Percentiles rank a stretch among this genome's conserved stretches.
phyloP scores from a whole-genome alignment of 73 alveolate species.

The Paramecium biaurelia region DNA sequence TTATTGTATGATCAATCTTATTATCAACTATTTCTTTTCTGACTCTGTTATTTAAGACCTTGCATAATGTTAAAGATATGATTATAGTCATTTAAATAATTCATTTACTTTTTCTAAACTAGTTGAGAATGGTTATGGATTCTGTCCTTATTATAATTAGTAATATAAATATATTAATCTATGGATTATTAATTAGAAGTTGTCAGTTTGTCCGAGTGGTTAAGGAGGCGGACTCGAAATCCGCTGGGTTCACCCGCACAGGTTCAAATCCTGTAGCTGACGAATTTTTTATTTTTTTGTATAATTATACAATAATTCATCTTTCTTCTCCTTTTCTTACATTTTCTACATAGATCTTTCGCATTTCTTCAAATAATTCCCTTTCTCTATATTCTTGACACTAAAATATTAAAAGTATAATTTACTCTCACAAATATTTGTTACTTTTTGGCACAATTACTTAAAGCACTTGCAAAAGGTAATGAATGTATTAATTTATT shows the following conservation, averaged over 20 bases:
- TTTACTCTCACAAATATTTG: background rate
- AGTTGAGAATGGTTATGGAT: background rate
- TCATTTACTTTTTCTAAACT: background rate
- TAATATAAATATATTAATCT: background rate
- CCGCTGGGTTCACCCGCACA: conserved; percentile 74
- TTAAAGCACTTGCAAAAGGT: conserved; percentile 12
- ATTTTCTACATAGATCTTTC: conserved; percentile 34
- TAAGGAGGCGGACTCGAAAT: conserved; percentile 73
- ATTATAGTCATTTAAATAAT: background rate
- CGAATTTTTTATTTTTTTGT: conserved; percentile 45
- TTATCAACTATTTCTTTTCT: too few relatives aligned
- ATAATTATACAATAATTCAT: background rate
- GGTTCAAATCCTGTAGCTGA: conserved; percentile 73
- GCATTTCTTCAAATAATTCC: conserved; percentile 42
- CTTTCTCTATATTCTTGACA: conserved; percentile 43
- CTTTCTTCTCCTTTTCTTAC: background rate
- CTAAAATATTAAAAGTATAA: background rate
- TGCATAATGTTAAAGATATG: background rate
- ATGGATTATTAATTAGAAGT: background rate
- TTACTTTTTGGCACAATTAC: conserved; percentile 18
- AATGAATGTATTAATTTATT: conserved; percentile 11
- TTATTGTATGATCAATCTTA: too few relatives aligned
- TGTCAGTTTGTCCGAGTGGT: conserved; percentile 74
- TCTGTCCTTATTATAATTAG: background rate
- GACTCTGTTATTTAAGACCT: too few relatives aligned